Conservation (phyloP, 129 eudicot genomes). For the Silybum marianum region DNA sequence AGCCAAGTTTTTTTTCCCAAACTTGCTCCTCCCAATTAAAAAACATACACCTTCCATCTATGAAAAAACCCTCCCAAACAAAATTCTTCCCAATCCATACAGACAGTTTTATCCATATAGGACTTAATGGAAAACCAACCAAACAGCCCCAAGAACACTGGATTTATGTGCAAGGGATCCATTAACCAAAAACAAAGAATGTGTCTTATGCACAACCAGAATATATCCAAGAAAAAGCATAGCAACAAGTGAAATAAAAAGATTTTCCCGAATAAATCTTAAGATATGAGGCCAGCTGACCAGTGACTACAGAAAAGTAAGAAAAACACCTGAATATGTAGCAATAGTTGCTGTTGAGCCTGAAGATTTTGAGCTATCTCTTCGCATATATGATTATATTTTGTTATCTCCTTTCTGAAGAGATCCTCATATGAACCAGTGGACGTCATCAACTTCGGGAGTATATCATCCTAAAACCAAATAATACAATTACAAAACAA, state of each 20-base stretch:
- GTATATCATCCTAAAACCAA: constrained; percentile 81
- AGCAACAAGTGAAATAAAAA: not conserved
- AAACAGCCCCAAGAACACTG: not conserved
- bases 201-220: not conserved
- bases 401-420: constrained; percentile 89
- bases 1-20: too few species aligned
- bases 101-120: too few species aligned
- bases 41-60: too few species aligned
- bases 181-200: not conserved
- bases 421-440: constrained; percentile 96
- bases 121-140: too few species aligned
- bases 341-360: constrained; percentile 80
- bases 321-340: constrained; percentile 72
- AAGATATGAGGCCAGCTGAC: not conserved
- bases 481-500: too few species aligned
- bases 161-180: not conserved
- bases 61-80: too few species aligned
- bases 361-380: constrained; percentile 80
- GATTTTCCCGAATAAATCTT: not conserved
- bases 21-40: too few species aligned
- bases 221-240: not conserved
- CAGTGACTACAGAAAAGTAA: not conserved
- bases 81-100: too few species aligned
- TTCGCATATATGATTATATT: constrained; percentile 79
- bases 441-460: constrained; percentile 91